A percentile compares a stretch with the other conserved stretches of the same genome.
Conservation (phyloP, 805 yeast species). For the Metschnikowia colocasiae region DNA sequence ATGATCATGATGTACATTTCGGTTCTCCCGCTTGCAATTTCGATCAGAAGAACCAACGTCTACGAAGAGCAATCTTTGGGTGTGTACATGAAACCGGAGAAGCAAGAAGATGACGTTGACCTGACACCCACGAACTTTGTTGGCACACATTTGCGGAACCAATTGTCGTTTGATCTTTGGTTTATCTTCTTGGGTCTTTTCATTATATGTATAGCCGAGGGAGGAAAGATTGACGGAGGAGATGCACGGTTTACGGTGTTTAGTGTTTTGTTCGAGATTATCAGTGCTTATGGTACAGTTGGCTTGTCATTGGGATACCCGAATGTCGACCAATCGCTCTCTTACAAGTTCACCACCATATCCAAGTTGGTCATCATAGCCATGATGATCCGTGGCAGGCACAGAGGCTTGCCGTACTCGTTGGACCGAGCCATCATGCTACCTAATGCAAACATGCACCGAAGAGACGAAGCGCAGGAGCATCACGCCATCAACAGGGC, state of each 20-base stretch:
- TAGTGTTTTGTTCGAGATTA: slow-evolving; percentile 76
- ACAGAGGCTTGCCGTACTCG: slow-evolving; percentile 91
- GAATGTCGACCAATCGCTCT: slow-evolving; percentile 59
- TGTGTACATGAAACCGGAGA: slow-evolving; percentile 54
- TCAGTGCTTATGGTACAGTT: slow-evolving; percentile 95
- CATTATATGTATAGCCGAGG: slow-evolving; percentile 83
- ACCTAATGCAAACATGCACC: slow-evolving; percentile 63
- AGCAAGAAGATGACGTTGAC: slow-evolving; percentile 29
- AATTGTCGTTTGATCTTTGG: slow-evolving; percentile 93
- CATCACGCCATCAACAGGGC: slow-evolving; percentile 40
- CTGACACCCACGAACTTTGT: slow-evolving; percentile 58
- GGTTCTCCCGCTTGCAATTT: slow-evolving; percentile 91
- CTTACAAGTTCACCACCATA: slow-evolving; percentile 64
- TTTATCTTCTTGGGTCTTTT: slow-evolving; percentile 82
- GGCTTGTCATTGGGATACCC: slow-evolving; percentile 90
- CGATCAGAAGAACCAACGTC: slow-evolving; percentile 94
- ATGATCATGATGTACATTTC: slow-evolving; percentile 98
- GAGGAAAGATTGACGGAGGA: slow-evolving; percentile 48
- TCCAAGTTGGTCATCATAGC: slow-evolving; percentile 84
- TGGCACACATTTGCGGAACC: slow-evolving; percentile 85
- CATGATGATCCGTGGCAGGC: slow-evolving; percentile 91
- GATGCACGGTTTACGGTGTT: slow-evolving; percentile 60
- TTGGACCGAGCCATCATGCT: slow-evolving; percentile 91
- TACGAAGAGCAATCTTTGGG: slow-evolving; percentile 97
- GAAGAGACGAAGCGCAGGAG: slow-evolving; percentile 60